Conservation (phyloP, 192 early-diverging fungal genomes). For the Rhizoclosmatium globosum region DNA sequence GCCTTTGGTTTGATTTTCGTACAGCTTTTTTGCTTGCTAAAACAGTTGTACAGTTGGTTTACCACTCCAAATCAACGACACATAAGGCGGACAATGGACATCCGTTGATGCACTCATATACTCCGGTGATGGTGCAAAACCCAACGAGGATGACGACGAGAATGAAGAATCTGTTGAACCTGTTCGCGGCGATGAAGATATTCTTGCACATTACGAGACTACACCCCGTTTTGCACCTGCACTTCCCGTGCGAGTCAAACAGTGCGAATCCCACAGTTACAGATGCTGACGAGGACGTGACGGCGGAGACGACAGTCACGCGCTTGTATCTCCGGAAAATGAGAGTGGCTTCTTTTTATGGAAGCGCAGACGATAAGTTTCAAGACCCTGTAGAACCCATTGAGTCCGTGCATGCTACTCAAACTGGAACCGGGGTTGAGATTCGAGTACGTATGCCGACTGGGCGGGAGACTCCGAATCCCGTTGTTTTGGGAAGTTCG, state of each 20-base stretch:
- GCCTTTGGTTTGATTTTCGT: neutral
- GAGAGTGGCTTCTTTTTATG: neutral
- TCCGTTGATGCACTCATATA: slow-evolving; percentile 1
- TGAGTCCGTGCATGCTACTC: neutral
- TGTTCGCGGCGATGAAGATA: neutral
- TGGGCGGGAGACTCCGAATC: too few species aligned
- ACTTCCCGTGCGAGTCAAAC: neutral
- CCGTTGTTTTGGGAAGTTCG: neutral
- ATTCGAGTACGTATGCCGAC: too few species aligned
- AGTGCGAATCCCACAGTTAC: slow-evolving; percentile 9
- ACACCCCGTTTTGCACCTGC: too few species aligned
- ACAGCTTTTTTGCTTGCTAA: neutral
- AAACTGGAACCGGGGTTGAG: too few species aligned
- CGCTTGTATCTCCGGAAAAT: neutral
- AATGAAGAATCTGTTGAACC: neutral
- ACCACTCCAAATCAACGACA: neutral
- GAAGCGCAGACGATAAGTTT: neutral
- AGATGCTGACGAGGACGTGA: neutral
- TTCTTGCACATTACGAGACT: too few species aligned
- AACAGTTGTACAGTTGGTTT: neutral
- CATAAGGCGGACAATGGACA: neutral
- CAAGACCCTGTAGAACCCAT: neutral
- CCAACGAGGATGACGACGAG: neutral
- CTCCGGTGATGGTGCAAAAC: neutral
- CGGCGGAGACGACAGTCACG: neutral